Conservation (phyloP, 2,329 filamentous ascomycete genomes). For the Colletotrichum sojae region DNA sequence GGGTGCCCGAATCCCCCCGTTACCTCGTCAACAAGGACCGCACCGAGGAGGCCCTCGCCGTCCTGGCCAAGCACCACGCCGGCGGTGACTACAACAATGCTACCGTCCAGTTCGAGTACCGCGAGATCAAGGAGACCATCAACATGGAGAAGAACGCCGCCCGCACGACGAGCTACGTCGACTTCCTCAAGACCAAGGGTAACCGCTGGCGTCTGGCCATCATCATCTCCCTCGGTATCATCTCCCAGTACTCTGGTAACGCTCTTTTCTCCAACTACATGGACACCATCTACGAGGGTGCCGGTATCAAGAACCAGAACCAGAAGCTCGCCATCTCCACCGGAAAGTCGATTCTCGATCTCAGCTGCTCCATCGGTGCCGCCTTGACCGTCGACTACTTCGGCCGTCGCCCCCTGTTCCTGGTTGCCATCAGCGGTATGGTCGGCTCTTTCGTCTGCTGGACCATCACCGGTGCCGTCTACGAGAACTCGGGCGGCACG, state of each 20-base stretch:
- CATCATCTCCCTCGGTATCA: slow-evolving; percentile 74
- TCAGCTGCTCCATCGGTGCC: slow-evolving; percentile 69
- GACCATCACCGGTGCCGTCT: slow-evolving; percentile 67
- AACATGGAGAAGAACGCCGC: slow-evolving; percentile 67
- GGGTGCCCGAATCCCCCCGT: slow-evolving; percentile 77
- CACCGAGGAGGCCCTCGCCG: slow-evolving; percentile 71
- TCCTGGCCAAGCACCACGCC: slow-evolving; percentile 75
- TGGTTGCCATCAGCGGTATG: slow-evolving; percentile 64
- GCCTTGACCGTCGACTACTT: slow-evolving; percentile 65
- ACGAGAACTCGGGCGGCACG: slow-evolving; percentile 61
- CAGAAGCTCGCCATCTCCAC: slow-evolving; percentile 69
- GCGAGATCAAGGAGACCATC: slow-evolving; percentile 76
- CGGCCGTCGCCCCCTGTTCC: slow-evolving; percentile 68
- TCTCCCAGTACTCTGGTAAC: slow-evolving; percentile 79
- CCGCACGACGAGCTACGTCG: slow-evolving; percentile 67
- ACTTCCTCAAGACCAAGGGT: slow-evolving; percentile 73
- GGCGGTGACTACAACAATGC: slow-evolving; percentile 71
- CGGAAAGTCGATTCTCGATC: slow-evolving; percentile 71
- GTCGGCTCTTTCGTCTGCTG: slow-evolving; percentile 62
- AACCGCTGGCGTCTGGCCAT: slow-evolving; percentile 76
- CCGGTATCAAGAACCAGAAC: slow-evolving; percentile 70
- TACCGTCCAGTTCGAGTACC: slow-evolving; percentile 76
- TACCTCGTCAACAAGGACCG: slow-evolving; percentile 76
- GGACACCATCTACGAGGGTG: slow-evolving; percentile 72
- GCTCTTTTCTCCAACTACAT: slow-evolving; percentile 78